Evolutionary conservation across 164 flowering plant genomes (phyloP).

Genomic region (Dillenia turbinata): DNA sequence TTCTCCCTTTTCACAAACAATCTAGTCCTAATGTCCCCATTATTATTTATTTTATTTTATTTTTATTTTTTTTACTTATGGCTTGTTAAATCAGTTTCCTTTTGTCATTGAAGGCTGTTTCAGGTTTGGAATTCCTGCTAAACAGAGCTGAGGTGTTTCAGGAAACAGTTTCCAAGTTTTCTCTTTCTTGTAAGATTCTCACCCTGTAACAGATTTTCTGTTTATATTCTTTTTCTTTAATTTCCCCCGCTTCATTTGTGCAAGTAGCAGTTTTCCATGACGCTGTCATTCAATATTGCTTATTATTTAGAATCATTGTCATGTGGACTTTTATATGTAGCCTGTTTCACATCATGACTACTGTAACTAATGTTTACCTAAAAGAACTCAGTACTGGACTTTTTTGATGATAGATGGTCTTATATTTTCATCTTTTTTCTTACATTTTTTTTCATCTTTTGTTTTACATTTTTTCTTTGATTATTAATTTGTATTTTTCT

Average conservation of each 20-base stretch:
- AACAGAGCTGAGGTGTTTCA: conserved; percentile 38
- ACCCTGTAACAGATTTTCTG: too few species aligned
- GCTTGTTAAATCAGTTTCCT: conserved; percentile 1
- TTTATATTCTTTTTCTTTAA: too few species aligned
- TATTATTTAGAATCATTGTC: too few species aligned
- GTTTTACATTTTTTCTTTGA: neutral
- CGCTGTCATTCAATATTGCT: too few species aligned
- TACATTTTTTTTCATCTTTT: neutral
- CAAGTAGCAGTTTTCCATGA: conserved; percentile 1
- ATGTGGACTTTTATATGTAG: too few species aligned
- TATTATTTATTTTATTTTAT: neutral
- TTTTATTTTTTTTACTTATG: neutral
- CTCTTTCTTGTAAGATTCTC: conserved; percentile 46
- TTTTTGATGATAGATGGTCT: too few species aligned
- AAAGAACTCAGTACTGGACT: too few species aligned
- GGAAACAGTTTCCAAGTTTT: conserved; percentile 60
- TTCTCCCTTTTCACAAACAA: neutral
- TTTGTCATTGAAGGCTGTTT: conserved; percentile 51
- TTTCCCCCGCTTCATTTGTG: too few species aligned
- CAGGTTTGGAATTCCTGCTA: conserved; percentile 68
- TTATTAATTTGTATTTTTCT: neutral
- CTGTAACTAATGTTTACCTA: too few species aligned
- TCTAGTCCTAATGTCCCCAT: neutral
- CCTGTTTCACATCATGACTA: too few species aligned
- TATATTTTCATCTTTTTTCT: too few species aligned